These are phyloP conservation scores for Corynespora cassiicola DNA, from an alignment of 2,329 filamentous ascomycete genomes.

Conservation along the genomic window DNA sequence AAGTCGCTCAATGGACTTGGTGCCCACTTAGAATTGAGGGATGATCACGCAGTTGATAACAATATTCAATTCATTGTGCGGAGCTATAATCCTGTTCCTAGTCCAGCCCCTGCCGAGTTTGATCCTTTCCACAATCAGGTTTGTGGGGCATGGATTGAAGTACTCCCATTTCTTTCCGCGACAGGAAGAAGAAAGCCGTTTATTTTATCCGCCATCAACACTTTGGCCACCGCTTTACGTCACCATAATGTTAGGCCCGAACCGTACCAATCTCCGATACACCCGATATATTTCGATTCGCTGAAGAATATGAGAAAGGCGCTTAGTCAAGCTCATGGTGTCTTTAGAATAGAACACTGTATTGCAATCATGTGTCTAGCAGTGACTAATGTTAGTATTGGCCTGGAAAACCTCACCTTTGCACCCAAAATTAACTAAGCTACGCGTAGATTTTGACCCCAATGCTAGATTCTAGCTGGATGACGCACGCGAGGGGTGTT, in stretches of 20 bases:
- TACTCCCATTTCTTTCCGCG: conserved; percentile 1
- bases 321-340: conserved; percentile 1
- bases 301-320: neutral
- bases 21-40: no score
- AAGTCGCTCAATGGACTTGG: no score
- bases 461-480: conserved; percentile 1
- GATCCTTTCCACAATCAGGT: conserved; percentile 1
- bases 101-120: no score
- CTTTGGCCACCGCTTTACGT: no score
- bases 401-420: neutral
- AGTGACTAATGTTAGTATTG: conserved; percentile 1
- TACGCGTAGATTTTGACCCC: conserved; percentile 1
- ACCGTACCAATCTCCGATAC: neutral
- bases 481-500: conserved; percentile 2
- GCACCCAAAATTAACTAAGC: neutral
- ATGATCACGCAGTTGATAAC: no score
- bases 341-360: conserved; percentile 1
- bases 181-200: neutral
- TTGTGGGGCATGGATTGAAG: conserved; percentile 1
- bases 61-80: no score
- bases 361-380: conserved; percentile 4
- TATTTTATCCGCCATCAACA: no score
- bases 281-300: neutral
- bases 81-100: no score
- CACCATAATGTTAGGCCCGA: no score